Conservation (phyloP, 2,329 filamentous ascomycete species). For the Cercospora zeina region DNA sequence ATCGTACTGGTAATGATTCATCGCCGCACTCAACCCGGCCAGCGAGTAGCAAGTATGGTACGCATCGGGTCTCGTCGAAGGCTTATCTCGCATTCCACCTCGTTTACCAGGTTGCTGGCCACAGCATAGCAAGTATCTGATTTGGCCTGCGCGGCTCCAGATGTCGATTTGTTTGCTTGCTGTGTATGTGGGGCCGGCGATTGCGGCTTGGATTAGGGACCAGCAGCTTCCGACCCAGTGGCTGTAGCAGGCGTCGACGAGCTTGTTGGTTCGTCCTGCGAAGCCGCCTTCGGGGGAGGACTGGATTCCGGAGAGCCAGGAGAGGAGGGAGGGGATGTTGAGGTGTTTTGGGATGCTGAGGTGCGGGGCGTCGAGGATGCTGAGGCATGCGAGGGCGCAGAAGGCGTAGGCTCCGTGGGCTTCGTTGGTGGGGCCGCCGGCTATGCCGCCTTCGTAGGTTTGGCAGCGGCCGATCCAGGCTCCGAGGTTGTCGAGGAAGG, state of each 20-base stretch:
- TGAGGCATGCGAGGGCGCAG: constrained; percentile 84
- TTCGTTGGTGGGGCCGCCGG: constrained; percentile 79
- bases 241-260: constrained; percentile 97
- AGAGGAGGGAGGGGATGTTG: constrained; percentile 72
- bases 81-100: constrained; percentile 91
- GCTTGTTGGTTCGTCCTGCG: constrained; percentile 91
- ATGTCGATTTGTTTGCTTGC: constrained; percentile 45
- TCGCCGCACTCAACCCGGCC: constrained; percentile 77
- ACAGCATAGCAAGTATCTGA: constrained; percentile 85
- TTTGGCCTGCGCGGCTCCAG: constrained; percentile 81
- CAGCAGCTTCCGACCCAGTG: constrained; percentile 97
- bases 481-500: constrained; percentile 70
- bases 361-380: constrained; percentile 78
- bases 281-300: constrained; percentile 90
- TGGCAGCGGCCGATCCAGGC: constrained; percentile 86
- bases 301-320: constrained; percentile 88
- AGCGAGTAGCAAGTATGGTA: constrained; percentile 95
- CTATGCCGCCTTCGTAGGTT: constrained; percentile 93
- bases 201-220: constrained; percentile 80
- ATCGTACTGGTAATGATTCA: constrained; percentile 61
- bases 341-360: constrained; percentile 73
- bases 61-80: constrained; percentile 81
- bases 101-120: constrained; percentile 69
- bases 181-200: constrained; percentile 55
- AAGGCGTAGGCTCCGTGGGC: constrained; percentile 97